phyloP scores from a whole-genome alignment of 441 rosid species.

The Pelargonium citronellum region DNA sequence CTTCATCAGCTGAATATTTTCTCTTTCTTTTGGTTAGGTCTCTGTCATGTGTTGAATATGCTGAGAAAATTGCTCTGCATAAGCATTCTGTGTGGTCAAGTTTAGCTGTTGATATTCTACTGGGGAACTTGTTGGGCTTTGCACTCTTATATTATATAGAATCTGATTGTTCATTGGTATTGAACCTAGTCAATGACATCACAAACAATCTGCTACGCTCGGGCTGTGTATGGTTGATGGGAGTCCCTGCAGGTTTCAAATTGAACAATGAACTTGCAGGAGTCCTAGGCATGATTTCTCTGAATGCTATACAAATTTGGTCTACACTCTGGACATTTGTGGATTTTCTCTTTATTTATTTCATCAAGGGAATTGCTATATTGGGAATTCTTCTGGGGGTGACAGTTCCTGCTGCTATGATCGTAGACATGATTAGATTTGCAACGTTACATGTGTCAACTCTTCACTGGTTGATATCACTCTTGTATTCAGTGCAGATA shows the following conservation, averaged over 20 bases:
- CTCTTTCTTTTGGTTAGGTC: conserved; percentile 44
- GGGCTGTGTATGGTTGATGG: conserved; percentile 97
- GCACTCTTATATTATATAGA: conserved; percentile 45
- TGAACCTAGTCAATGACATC: conserved; percentile 44
- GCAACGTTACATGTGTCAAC: conserved; percentile 63
- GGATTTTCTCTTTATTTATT: conserved; percentile 45
- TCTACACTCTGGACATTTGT: conserved; percentile 67
- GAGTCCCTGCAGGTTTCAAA: conserved; percentile 95
- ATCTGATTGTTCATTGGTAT: conserved; percentile 43
- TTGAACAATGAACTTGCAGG: conserved; percentile 83
- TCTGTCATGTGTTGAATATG: conserved; percentile 58
- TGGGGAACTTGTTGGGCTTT: conserved; percentile 68
- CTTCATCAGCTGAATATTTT: conserved; percentile 9
- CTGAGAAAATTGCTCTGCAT: conserved; percentile 61
- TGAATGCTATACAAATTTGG: conserved; percentile 82
- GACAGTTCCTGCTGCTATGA: conserved; percentile 61
- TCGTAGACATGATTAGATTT: conserved; percentile 50
- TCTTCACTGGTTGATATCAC: conserved; percentile 62
- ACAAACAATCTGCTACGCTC: conserved; percentile 68
- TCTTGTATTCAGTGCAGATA: conserved; percentile 65
- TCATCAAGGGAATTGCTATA: conserved; percentile 55
- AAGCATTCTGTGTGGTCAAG: conserved; percentile 86
- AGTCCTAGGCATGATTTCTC: conserved; percentile 71
- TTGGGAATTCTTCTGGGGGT: conserved; percentile 66
- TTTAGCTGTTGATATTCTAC: conserved; percentile 62